Base-by-base conservation (phyloP, 2,329 filamentous ascomycete genomes). In the Fusarium napiforme region DNA sequence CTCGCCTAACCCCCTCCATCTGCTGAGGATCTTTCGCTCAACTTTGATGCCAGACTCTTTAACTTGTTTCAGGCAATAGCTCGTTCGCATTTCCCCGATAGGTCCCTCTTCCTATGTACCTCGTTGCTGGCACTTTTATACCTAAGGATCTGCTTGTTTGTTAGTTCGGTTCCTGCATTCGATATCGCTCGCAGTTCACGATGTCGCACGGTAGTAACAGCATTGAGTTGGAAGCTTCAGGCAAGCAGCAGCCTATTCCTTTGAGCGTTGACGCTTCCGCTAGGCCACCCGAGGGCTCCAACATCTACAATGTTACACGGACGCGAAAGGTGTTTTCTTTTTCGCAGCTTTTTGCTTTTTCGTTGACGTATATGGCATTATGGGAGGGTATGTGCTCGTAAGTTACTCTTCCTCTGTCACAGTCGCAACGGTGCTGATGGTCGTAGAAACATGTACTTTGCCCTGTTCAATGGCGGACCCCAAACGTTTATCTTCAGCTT, bases 341-440 rank as follows among this genome's bases (percentile, higher is more conserved):
- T 37, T 77, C 73, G 3, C 75, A 77, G 45, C 56, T 77, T 21
- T 77, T 77, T 63, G 75, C 75, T 16, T 77, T 77, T 47, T 77
- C 75, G 1, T 52, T 77, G 37, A 76, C 75, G 1, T 77, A 77
- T 19, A 77, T 77, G 75, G 60, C 75, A 39, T 28, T 77, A 26
- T 77, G 75, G 75, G 75, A 77, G 28, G 75, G 75, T 23, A 77
- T 77, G 73, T 77, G 74, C 72, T 72, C 74, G 74, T 77, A 58
- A 39, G 74, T 74, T 9, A 30, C 2, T 9, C 19, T 18, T 7
- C 5, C 8, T 14, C 5, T 1, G 4, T n/a, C 14, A 2, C 18
- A 2, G 5, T 12, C 16, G 3, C 7, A 5, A 4, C 0, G 16
- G 30, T 49, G 9, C 64, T 75, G 18, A 74, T 26, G 9, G 7